Evolutionary conservation across 208 protist species (phyloP).

Genomic region (Trichomonas vaginalis): DNA sequence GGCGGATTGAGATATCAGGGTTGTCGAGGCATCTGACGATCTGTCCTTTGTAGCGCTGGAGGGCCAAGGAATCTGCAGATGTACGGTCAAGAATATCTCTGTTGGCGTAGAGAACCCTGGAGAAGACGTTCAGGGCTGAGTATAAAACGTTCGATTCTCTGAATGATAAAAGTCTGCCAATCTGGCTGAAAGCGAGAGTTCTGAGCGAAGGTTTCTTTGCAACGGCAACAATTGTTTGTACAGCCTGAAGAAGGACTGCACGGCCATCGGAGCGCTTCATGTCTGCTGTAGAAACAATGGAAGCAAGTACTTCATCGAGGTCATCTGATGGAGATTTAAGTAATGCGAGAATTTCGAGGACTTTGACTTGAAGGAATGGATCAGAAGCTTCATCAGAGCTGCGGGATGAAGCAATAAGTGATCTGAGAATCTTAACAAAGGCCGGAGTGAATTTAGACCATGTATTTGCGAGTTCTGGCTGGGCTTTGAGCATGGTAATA

Average conservation of each 20-base stretch:
- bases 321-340: neutral
- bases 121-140: neutral
- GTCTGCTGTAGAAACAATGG: neutral
- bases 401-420: neutral
- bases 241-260: neutral
- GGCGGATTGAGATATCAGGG: neutral
- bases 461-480: neutral
- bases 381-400: neutral
- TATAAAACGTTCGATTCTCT: neutral
- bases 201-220: neutral
- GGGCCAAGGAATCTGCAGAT: neutral
- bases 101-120: neutral
- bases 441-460: neutral
- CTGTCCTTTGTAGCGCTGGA: neutral
- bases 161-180: neutral
- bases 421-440: slow-evolving; percentile 1
- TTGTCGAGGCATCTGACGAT: neutral
- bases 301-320: neutral
- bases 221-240: neutral
- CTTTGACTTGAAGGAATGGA: slow-evolving; percentile 12
- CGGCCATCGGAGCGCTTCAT: neutral
- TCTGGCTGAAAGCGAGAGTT: slow-evolving; percentile 6
- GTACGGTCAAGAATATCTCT: neutral
- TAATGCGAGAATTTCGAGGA: neutral
- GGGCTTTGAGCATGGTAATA: neutral